A percentile compares a stretch with the other conserved stretches of the same genome.
Evolutionary conservation across 345 rosid species (phyloP).

Genomic region (Leavenworthia alabamica): DNA sequence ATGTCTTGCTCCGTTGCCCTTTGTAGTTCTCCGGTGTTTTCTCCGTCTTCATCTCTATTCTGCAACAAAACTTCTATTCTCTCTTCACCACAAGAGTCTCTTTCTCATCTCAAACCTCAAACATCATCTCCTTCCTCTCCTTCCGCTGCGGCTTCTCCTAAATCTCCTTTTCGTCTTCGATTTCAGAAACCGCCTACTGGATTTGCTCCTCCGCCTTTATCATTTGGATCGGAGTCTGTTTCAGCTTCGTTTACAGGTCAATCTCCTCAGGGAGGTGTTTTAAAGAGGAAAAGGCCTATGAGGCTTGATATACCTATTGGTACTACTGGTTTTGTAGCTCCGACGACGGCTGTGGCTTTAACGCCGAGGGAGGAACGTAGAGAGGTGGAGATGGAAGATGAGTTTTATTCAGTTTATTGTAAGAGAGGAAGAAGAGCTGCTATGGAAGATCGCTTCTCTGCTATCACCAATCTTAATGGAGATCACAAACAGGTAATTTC

Average conservation of each 20-base stretch:
- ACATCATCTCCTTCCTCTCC: constrained; percentile 38
- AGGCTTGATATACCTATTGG: constrained; percentile 57
- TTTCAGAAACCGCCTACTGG: constrained; percentile 49
- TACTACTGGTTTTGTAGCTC: constrained; percentile 31
- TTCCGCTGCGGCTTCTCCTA: constrained; percentile 45
- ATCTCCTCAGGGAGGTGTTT: constrained; percentile 29
- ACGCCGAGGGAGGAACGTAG: constrained; percentile 35
- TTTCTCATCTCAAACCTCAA: constrained; percentile 47
- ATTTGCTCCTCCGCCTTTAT: constrained; percentile 20
- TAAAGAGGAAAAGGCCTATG: constrained; percentile 80
- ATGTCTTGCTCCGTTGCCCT: constrained; percentile 79
- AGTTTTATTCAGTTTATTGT: constrained; percentile 69
- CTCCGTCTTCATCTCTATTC: constrained; percentile 66
- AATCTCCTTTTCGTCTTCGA: constrained; percentile 63
- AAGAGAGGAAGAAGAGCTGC: constrained; percentile 84
- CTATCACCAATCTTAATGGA: constrained; percentile 44
- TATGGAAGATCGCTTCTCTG: constrained; percentile 92
- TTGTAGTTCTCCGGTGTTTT: constrained; percentile 72
- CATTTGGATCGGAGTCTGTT: constrained; percentile 26
- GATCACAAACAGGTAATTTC: constrained; percentile 57
- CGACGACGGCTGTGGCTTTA: constrained; percentile 1
- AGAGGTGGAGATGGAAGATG: constrained; percentile 51
- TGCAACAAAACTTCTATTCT: constrained; percentile 41
- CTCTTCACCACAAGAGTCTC: constrained; percentile 39
- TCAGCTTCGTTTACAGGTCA: constrained; percentile 16